phyloP scores from a whole-genome alignment of 768 basidiomycete species.

The Termitomyces sp. region DNA sequence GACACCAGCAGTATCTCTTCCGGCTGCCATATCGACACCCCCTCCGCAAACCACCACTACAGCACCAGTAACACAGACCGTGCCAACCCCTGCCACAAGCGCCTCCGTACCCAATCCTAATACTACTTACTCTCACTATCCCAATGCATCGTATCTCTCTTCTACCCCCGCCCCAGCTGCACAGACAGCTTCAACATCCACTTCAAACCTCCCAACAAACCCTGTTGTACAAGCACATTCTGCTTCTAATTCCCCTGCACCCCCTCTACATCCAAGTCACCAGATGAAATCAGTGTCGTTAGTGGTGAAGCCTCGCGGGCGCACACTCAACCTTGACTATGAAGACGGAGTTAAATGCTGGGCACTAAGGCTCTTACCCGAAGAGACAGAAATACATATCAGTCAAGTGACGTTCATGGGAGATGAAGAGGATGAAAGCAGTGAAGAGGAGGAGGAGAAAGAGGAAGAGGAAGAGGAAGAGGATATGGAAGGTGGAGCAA shows the following conservation, averaged over 20 bases:
- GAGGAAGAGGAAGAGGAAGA: constrained; percentile 44
- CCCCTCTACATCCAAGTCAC: constrained; percentile 31
- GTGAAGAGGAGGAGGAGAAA: constrained; percentile 43
- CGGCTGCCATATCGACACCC: constrained; percentile 18
- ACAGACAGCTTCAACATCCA: constrained; percentile 16
- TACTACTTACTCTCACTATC: constrained; percentile 42
- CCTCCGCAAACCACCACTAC: constrained; percentile 18
- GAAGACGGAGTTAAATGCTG: constrained; percentile 70
- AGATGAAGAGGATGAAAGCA: constrained; percentile 55
- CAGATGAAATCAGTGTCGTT: constrained; percentile 50
- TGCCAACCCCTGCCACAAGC: constrained; percentile 22
- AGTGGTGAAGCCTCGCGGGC: constrained; percentile 51
- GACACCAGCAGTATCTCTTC: constrained; percentile 13
- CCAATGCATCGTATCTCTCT: constrained; percentile 47
- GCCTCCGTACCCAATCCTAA: constrained; percentile 28
- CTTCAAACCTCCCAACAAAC: constrained; percentile 18
- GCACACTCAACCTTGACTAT: constrained; percentile 54
- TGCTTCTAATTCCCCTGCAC: constrained; percentile 32
- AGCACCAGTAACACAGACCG: constrained; percentile 12
- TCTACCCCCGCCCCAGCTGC: constrained; percentile 20
- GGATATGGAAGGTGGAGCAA: constrained; percentile 32
- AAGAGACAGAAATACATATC: constrained; percentile 53
- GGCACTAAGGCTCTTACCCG: constrained; percentile 55
- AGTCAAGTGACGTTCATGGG: constrained; percentile 47
- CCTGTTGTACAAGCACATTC: constrained; percentile 21